phyloP scores from a whole-genome alignment of 2,329 filamentous ascomycete genomes.

The Mollisia scopiformis region DNA sequence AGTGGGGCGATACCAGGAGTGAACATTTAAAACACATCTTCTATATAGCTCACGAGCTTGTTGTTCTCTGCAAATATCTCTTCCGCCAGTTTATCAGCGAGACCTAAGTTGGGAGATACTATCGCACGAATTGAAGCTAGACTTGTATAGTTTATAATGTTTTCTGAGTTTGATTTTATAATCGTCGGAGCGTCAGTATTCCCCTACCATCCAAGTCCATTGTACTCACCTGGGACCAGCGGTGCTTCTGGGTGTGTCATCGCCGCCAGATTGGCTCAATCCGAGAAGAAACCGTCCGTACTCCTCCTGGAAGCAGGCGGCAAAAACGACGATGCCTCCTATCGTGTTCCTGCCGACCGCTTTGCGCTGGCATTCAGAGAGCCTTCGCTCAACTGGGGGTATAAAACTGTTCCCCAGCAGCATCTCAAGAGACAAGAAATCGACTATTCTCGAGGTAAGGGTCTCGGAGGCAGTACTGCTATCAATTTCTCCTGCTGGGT shows the following conservation, averaged over 20 bases:
- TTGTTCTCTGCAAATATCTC: too few relatives aligned
- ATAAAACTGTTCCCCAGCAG: conserved; percentile 29
- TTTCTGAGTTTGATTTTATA: conserved; percentile 19
- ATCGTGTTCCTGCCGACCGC: conserved; percentile 57
- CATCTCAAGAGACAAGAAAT: conserved; percentile 32
- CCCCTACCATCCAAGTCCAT: not conserved
- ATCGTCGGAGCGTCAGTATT: conserved; percentile 29
- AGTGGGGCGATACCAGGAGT: not conserved
- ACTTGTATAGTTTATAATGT: not conserved
- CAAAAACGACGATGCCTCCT: conserved; percentile 47
- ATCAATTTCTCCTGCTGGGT: conserved; percentile 51
- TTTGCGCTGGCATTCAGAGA: conserved; percentile 50
- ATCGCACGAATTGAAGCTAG: too few relatives aligned
- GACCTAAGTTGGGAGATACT: too few relatives aligned
- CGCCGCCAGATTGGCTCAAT: conserved; percentile 53
- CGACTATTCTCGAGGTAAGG: conserved; percentile 39
- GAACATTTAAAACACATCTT: too few relatives aligned
- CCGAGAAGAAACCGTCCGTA: conserved; percentile 51
- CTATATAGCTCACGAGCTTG: too few relatives aligned
- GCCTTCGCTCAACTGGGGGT: conserved; percentile 30
- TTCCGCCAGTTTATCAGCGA: too few relatives aligned
- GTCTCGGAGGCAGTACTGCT: conserved; percentile 41
- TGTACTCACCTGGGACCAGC: conserved; percentile 39
- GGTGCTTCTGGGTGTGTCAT: conserved; percentile 63
- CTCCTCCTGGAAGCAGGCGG: conserved; percentile 64